Percentiles rank a stretch among this genome's conserved stretches.
Conservation (phyloP, 257 asterid species). For the Solanum virginianum region DNA sequence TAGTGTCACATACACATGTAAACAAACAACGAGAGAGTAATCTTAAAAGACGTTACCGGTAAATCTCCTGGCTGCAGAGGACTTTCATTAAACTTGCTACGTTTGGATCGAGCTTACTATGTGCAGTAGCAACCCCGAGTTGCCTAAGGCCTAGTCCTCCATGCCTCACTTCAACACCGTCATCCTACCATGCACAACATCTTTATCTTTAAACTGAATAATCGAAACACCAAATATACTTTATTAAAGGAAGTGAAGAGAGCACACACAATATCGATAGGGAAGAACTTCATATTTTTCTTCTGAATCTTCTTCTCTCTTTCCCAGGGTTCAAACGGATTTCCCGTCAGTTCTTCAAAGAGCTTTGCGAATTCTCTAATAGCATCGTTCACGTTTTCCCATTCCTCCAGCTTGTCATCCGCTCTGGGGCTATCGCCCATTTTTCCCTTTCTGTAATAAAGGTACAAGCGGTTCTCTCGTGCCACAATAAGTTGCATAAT, state of each 20-base stretch:
- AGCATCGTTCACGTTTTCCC: conserved; percentile 37
- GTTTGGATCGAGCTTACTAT: conserved; percentile 62
- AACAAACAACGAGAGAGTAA: background rate
- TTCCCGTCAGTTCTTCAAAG: conserved; percentile 54
- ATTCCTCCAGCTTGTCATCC: conserved; percentile 48
- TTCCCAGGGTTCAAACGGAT: conserved; percentile 71
- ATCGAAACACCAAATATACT: background rate
- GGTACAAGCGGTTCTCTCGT: conserved; percentile 41
- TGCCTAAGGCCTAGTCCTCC: conserved; percentile 76
- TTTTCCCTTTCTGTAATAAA: conserved; percentile 62
- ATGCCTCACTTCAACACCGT: conserved; percentile 74
- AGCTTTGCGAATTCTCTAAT: conserved; percentile 39
- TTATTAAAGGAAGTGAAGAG: background rate
- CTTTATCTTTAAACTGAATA: background rate
- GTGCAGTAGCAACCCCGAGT: conserved; percentile 54
- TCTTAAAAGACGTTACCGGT: conserved; percentile 24
- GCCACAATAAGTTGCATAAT: conserved; percentile 48
- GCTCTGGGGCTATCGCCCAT: conserved; percentile 32
- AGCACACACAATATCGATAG: conserved; percentile 50
- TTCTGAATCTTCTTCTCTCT: conserved; percentile 52
- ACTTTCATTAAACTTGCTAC: conserved; percentile 74
- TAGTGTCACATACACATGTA: background rate
- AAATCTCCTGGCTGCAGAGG: conserved; percentile 72
- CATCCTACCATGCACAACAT: conserved; percentile 31
- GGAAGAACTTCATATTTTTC: conserved; percentile 36